Evolutionary conservation across 1,284 basidiomycete genomes (phyloP), one percentile per base, ranked within the genome.

Genomic region (Xerocomus minutiporus): DNA sequence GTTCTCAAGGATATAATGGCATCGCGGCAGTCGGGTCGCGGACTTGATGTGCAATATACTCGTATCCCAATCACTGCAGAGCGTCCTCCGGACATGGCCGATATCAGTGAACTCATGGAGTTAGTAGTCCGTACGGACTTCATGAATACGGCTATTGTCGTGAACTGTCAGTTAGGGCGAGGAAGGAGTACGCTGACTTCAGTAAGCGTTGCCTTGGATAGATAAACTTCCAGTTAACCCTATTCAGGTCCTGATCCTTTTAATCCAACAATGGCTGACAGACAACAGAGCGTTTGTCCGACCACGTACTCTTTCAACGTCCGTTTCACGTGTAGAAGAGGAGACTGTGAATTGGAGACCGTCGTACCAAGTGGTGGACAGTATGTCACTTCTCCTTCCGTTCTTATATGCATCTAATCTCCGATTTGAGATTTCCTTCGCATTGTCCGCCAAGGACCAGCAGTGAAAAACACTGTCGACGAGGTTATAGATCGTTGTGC

Each of bases 91-190:
- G 87, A 89, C 61, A 84, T 83, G 65, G 67, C 79, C 11, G 88
- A 88, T 62, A 71, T 88, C 51, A 82, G 76, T 58, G 84, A 86
- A 54, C 77, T 99, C 28, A 87, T 97, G 57, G 85, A 91, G 42
- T 80, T 95, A 0, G 90, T 94, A 39, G 77, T 92, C 42, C 76
- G 86, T n/a, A 83, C 85, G 28, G 80, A 88, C 52, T 79, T 86
- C 4, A 77, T 81, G 31, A 77, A 81, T 41, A 85, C 87, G 0
- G 92, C 94, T 0, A 89, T 99, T 56, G 87, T 99, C 25, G 82
- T 99, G 49, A 99, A 99, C 67, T 97, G 95, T 65, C 97, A 99
- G 71, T 82, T 99, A 4, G 96, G 96, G 4, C 78, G 93, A 32
- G 96, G 96, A n/a, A 79, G 97, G 61, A 94, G 91, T 57, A 97